A percentile compares a stretch with the other conserved stretches of the same genome.
phyloP scores from a whole-genome alignment of 2,329 filamentous ascomycete species.

The Chaetomium globosum region DNA sequence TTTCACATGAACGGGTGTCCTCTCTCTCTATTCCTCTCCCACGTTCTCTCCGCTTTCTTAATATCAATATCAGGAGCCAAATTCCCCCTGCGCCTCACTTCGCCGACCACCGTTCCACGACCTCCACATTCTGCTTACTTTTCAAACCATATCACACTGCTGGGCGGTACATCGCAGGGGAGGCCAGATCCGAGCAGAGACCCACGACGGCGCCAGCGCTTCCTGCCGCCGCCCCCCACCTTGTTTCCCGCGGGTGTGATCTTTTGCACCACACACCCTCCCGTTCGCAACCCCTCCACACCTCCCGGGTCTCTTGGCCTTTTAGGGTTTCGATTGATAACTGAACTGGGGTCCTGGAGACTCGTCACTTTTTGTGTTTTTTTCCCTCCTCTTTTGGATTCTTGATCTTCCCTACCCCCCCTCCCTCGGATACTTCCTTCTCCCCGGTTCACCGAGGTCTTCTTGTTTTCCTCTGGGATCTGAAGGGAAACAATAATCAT shows the following conservation, averaged over 20 bases:
- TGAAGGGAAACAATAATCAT: constrained; percentile 9
- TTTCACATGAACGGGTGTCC: background rate
- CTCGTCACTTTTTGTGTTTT: constrained; percentile 24
- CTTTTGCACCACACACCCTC: constrained; percentile 27
- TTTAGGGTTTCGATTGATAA: constrained; percentile 27
- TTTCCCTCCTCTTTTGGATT: constrained; percentile 18
- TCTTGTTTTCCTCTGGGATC: background rate
- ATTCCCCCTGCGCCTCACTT: constrained; percentile 27
- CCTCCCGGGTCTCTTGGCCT: constrained; percentile 18
- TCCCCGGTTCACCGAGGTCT: constrained; percentile 7
- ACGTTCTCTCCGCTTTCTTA: constrained; percentile 13
- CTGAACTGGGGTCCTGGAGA: constrained; percentile 32
- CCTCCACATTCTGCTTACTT: background rate
- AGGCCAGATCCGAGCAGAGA: constrained; percentile 18
- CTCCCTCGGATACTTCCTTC: constrained; percentile 14
- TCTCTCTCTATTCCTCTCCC: background rate
- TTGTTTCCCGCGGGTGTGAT: constrained; percentile 23
- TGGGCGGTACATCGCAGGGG: constrained; percentile 17
- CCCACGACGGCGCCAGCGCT: constrained; percentile 30
- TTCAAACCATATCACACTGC: background rate
- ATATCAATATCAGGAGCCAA: constrained; percentile 16
- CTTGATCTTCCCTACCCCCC: constrained; percentile 12
- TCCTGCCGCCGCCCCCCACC: constrained; percentile 25
- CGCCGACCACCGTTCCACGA: constrained; percentile 17
- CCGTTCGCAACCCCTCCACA: constrained; percentile 18